Percentiles rank a stretch among this genome's conserved stretches.
Conservation (phyloP, 805 yeast genomes). For the Candida parachauliodes region DNA sequence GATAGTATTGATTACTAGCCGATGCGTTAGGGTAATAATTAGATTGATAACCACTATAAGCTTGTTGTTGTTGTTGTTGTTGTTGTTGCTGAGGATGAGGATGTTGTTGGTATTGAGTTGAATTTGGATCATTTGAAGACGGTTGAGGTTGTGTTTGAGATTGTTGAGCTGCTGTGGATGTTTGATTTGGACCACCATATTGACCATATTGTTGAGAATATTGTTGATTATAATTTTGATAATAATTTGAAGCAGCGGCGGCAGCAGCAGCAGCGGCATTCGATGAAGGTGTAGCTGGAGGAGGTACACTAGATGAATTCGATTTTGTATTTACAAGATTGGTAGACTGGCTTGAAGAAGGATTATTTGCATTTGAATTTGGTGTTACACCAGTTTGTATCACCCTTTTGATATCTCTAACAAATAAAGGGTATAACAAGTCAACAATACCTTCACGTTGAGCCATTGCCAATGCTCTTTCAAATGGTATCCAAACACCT, state of each 20-base stretch:
- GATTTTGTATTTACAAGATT: background rate
- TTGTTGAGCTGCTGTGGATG: slow-evolving; percentile 4
- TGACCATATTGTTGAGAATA: slow-evolving; percentile 6
- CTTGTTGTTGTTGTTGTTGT: slow-evolving; percentile 2
- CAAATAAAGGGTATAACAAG: slow-evolving; percentile 63
- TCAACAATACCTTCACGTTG: slow-evolving; percentile 73
- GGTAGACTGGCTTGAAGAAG: background rate
- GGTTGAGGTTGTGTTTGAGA: slow-evolving; percentile 5
- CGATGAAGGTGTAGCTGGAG: background rate
- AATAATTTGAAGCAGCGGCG: slow-evolving; percentile 5
- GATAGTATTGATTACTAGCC: slow-evolving; percentile 5
- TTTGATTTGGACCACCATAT: background rate
- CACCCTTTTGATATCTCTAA: slow-evolving; percentile 64
- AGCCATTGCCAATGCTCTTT: slow-evolving; percentile 77
- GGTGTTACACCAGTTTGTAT: slow-evolving; percentile 46
- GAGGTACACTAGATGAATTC: slow-evolving; percentile 2
- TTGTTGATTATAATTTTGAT: slow-evolving; percentile 8
- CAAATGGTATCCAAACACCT: slow-evolving; percentile 90
- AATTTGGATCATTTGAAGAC: background rate
- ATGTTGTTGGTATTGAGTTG: slow-evolving; percentile 3
- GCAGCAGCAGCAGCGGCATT: background rate
- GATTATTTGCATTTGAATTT: slow-evolving; percentile 12
- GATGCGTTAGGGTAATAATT: slow-evolving; percentile 3
- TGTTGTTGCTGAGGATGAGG: background rate
- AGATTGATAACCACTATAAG: slow-evolving; percentile 3